A percentile compares a stretch with the other conserved stretches of the same genome.
Conservation (phyloP, 208 protist species). For the Vickermania ingenoplastis region DNA sequence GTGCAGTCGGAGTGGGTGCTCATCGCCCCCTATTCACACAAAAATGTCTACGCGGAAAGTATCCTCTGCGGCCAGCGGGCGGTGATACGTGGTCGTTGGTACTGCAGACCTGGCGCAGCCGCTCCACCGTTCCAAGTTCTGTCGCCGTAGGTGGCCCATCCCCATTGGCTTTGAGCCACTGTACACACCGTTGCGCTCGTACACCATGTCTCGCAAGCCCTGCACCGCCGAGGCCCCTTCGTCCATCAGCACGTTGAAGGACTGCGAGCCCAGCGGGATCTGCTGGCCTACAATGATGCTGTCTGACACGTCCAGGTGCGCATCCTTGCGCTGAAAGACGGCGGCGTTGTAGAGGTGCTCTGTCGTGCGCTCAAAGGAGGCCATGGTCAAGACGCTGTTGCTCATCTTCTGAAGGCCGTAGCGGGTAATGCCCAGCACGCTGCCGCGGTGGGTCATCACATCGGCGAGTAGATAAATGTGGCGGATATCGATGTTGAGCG, state of each 20-base stretch:
- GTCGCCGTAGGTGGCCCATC: not conserved
- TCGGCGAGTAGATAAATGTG: conserved; percentile 99
- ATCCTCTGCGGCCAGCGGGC: conserved; percentile 15
- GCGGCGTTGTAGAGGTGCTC: conserved; percentile 99
- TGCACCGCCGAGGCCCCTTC: conserved; percentile 12
- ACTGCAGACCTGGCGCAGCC: not conserved
- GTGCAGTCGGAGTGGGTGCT: too few relatives aligned
- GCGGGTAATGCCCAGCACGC: conserved; percentile 98
- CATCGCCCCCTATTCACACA: too few relatives aligned
- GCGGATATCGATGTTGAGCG: conserved; percentile 96
- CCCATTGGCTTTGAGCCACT: not conserved
- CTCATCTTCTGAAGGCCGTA: conserved; percentile 99
- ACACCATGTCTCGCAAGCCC: not conserved
- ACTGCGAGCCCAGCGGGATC: conserved; percentile 93
- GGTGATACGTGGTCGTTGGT: not conserved
- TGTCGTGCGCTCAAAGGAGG: conserved; percentile 99
- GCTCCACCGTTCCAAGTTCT: not conserved
- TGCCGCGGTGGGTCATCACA: conserved; percentile 97
- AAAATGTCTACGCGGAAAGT: conserved; percentile 27
- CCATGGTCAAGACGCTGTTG: conserved; percentile 97
- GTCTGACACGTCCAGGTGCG: conserved; percentile 90
- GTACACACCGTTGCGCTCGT: not conserved
- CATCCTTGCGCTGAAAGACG: conserved; percentile 76
- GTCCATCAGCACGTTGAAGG: conserved; percentile 87
- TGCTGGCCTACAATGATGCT: conserved; percentile 98